Conservation (phyloP, 345 rosid genomes). For the Salix dunnii region DNA sequence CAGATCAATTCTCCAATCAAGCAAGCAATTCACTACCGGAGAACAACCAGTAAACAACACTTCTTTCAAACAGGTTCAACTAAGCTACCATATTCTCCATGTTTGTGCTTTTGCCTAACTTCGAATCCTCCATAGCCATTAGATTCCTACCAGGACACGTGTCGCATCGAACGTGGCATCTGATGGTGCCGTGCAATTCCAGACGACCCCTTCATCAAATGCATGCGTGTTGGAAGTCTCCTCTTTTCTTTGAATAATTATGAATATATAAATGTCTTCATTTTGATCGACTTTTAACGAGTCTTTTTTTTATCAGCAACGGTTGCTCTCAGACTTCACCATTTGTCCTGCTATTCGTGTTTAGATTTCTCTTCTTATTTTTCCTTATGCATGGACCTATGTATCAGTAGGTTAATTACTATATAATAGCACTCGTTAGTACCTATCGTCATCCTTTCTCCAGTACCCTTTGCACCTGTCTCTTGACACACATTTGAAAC, state of each 20-base stretch:
- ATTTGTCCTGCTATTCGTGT: too few species aligned
- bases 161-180: conserved; percentile 19
- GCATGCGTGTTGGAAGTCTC: not conserved
- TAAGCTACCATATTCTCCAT: too few species aligned
- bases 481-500: not conserved
- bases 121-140: conserved; percentile 1
- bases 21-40: conserved; percentile 10
- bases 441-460: not conserved
- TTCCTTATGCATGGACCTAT: too few species aligned
- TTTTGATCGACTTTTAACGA: not conserved
- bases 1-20: conserved; percentile 1
- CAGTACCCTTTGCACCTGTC: too few species aligned
- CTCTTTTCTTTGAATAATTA: not conserved
- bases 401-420: conserved; percentile 4
- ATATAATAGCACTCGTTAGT: not conserved
- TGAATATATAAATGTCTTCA: not conserved
- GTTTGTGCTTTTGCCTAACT: not conserved
- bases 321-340: too few species aligned
- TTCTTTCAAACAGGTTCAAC: not conserved
- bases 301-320: too few species aligned
- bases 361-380: too few species aligned
- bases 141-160: not conserved
- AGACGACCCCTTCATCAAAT: not conserved
- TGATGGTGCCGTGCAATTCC: conserved; percentile 5
- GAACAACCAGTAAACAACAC: not conserved